Evolutionary conservation across 306 rosid genomes (phyloP).

Genomic region (Vigna angularis): DNA sequence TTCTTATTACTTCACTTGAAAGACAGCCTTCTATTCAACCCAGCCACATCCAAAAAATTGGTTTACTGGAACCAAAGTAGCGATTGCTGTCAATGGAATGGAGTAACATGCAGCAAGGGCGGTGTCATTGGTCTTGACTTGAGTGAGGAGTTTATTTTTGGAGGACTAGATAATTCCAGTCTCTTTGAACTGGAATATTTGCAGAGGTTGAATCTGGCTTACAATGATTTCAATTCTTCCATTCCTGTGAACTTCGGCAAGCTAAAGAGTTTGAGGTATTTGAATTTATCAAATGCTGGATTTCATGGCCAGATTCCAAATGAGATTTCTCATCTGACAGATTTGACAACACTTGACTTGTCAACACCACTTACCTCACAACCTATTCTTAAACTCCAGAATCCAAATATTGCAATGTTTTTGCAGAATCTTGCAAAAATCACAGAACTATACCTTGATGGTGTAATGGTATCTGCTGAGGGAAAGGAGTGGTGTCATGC

Average conservation of each 20-base stretch:
- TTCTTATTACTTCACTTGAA: not conserved
- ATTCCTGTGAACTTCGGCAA: not conserved
- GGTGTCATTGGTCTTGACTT: slow-evolving; percentile 34
- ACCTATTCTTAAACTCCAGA: not conserved
- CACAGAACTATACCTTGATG: not conserved
- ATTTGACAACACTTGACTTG: not conserved
- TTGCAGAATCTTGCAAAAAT: not conserved
- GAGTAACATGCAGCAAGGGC: slow-evolving; percentile 50
- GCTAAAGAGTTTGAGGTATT: not conserved
- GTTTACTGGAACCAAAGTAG: not conserved
- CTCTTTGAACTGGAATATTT: slow-evolving; percentile 18
- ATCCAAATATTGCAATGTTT: not conserved
- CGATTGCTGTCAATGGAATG: slow-evolving; percentile 45
- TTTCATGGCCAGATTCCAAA: not conserved
- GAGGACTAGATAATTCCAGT: slow-evolving; percentile 40
- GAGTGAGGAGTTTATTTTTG: slow-evolving; percentile 34
- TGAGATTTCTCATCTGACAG: not conserved
- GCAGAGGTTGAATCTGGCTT: not conserved
- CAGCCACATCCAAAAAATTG: not conserved
- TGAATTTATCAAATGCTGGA: slow-evolving; percentile 3
- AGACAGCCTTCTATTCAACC: not conserved
- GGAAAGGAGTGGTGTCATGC: not conserved
- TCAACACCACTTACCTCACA: not conserved
- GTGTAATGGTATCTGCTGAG: not conserved
- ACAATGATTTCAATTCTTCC: not conserved